These are phyloP conservation scores for Agaricus subrufescens DNA, from an alignment of 768 basidiomycete species.

Conservation along the genomic window DNA sequence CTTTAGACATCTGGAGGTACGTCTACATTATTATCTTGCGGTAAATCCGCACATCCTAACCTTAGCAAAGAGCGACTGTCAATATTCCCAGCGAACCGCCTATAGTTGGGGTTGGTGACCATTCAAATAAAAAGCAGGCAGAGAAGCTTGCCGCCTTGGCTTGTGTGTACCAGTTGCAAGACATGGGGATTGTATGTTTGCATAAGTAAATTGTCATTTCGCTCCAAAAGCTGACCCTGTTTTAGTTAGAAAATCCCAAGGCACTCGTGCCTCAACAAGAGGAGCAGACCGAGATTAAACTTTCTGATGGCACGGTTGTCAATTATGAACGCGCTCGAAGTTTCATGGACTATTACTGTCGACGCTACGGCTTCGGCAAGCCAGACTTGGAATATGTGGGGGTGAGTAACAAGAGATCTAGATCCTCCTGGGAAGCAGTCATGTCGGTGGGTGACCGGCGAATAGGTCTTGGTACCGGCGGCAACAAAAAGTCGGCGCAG, in stretches of 20 bases:
- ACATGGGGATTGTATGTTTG: conserved; percentile 55
- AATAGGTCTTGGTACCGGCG: conserved; percentile 75
- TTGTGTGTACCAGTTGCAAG: conserved; percentile 66
- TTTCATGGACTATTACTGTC: conserved; percentile 96
- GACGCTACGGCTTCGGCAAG: conserved; percentile 65
- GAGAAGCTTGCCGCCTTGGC: conserved; percentile 74
- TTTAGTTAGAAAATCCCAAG: conserved; percentile 34
- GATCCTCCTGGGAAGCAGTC: conserved; percentile 60
- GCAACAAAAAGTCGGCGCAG: conserved; percentile 68
- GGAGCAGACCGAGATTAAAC: conserved; percentile 20
- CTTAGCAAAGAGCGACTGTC: conserved; percentile 33
- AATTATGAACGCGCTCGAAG: conserved; percentile 69
- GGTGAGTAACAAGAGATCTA: conserved; percentile 16
- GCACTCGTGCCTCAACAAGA: conserved; percentile 20
- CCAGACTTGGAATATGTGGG: conserved; percentile 63
- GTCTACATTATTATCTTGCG: conserved; percentile 10
- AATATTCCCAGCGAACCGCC: conserved; percentile 28
- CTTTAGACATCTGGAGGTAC: conserved; percentile 40
- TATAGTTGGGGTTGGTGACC: conserved; percentile 62
- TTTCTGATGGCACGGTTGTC: conserved; percentile 64
- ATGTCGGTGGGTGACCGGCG: conserved; percentile 73
- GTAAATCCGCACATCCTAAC: neutral
- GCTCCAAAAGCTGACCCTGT: neutral
- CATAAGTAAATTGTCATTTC: neutral
- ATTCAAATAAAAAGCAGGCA: conserved; percentile 53